Evolutionary conservation across 495 filamentous ascomycete genomes (phyloP).

Genomic region (Cladorrhinum samala): DNA sequence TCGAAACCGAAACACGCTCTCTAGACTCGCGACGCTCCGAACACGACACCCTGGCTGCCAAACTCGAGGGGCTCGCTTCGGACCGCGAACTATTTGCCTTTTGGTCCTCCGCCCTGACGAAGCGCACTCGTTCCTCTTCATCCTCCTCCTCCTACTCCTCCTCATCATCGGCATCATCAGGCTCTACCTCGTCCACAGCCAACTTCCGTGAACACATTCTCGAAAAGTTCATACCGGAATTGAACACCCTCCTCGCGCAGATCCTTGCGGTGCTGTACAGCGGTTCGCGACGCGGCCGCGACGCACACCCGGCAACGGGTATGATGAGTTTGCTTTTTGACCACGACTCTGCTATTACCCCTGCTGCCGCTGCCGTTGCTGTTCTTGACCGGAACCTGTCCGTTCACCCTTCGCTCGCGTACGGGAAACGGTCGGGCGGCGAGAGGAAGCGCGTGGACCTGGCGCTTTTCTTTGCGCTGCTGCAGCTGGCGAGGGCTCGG

Average conservation of each 20-base stretch:
- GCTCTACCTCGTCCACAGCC: background rate
- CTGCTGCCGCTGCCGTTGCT: background rate
- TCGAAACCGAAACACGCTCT: background rate
- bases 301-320: slow-evolving; percentile 20
- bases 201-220: slow-evolving; percentile 2
- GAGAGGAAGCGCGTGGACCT: slow-evolving; percentile 33
- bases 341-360: background rate
- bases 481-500: slow-evolving; percentile 22
- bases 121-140: background rate
- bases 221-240: slow-evolving; percentile 16
- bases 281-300: slow-evolving; percentile 21
- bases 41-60: background rate
- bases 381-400: background rate
- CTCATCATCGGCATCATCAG: background rate
- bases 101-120: slow-evolving; percentile 1
- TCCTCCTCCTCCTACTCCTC: background rate
- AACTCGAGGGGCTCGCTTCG: background rate
- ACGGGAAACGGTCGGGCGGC: slow-evolving; percentile 29
- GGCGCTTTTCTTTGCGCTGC: slow-evolving; percentile 30
- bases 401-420: slow-evolving; percentile 14
- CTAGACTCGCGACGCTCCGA: background rate
- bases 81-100: slow-evolving; percentile 1
- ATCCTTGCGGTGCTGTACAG: slow-evolving; percentile 26
- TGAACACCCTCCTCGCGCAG: slow-evolving; percentile 23
- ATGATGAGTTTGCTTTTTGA: slow-evolving; percentile 18